Percentiles rank a stretch among this genome's conserved stretches.
phyloP scores from a whole-genome alignment of 2,329 filamentous ascomycete genomes.

The Thermomyces lanuginosus region DNA sequence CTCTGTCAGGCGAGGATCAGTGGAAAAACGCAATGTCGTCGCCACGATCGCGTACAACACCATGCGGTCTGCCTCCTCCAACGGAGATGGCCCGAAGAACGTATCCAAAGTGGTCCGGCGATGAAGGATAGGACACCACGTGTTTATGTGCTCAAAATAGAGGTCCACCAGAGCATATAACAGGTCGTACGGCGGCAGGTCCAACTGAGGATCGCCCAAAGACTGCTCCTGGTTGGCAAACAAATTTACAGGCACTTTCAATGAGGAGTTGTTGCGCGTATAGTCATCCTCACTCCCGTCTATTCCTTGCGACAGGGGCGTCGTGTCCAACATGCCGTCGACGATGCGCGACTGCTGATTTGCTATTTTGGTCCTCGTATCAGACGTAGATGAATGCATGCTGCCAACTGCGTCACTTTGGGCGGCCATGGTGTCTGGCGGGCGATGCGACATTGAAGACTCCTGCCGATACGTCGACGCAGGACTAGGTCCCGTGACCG shows the following conservation, averaged over 20 bases:
- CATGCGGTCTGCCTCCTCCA: slow-evolving; percentile 69
- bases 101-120: slow-evolving; percentile 65
- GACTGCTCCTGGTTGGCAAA: slow-evolving; percentile 33
- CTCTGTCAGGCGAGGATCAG: slow-evolving; percentile 56
- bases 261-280: slow-evolving; percentile 33
- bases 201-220: slow-evolving; percentile 40
- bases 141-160: slow-evolving; percentile 66
- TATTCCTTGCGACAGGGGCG: slow-evolving; percentile 12
- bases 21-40: slow-evolving; percentile 70
- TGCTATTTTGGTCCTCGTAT: slow-evolving; percentile 13
- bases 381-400: slow-evolving; percentile 20
- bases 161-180: slow-evolving; percentile 57
- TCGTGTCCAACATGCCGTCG: slow-evolving; percentile 10
- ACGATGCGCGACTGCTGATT: slow-evolving; percentile 11
- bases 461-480: slow-evolving; percentile 47
- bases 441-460: slow-evolving; percentile 33
- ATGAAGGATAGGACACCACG: slow-evolving; percentile 82
- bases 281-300: slow-evolving; percentile 16
- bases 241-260: slow-evolving; percentile 45
- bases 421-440: slow-evolving; percentile 27
- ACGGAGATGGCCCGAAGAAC: slow-evolving; percentile 58
- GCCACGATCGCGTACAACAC: slow-evolving; percentile 79
- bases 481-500: slow-evolving; percentile 37
- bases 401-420: slow-evolving; percentile 33
- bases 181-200: slow-evolving; percentile 58